These are phyloP conservation scores for Zangia roseola DNA, from an alignment of 768 basidiomycete species.

Conservation along the genomic window DNA sequence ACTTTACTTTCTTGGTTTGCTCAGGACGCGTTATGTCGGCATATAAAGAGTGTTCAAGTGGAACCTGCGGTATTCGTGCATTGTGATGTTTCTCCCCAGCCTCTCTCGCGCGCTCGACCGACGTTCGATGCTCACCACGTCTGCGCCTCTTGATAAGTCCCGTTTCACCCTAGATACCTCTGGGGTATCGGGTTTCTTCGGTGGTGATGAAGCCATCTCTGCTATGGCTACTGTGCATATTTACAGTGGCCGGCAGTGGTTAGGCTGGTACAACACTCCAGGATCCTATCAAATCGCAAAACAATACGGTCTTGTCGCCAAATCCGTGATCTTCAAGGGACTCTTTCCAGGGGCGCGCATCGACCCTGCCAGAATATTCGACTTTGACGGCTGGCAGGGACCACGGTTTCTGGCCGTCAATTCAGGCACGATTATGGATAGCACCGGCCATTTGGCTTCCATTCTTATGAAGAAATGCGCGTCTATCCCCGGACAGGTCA, in stretches of 20 bases:
- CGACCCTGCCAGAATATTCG: conserved; percentile 33
- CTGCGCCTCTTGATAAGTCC: conserved; percentile 18
- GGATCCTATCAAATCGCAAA: conserved; percentile 37
- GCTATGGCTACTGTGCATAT: conserved; percentile 39
- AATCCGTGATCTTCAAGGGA: conserved; percentile 32
- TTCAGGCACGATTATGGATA: conserved; percentile 31
- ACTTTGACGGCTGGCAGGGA: conserved; percentile 30
- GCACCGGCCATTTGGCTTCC: conserved; percentile 31
- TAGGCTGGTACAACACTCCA: conserved; percentile 40
- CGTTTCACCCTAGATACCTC: conserved; percentile 29
- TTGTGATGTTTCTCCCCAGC: too few relatives aligned
- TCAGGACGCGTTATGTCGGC: too few relatives aligned
- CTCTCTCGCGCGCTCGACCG: too few relatives aligned
- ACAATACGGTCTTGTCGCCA: conserved; percentile 32
- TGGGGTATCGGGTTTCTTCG: conserved; percentile 37
- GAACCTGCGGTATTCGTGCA: too few relatives aligned
- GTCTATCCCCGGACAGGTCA: neutral
- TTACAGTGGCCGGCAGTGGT: conserved; percentile 31
- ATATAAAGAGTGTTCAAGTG: too few relatives aligned
- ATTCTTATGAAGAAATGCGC: conserved; percentile 26
- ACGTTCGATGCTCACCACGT: conserved; percentile 12
- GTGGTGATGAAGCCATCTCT: too few relatives aligned
- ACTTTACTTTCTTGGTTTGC: too few relatives aligned
- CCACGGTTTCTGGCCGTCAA: conserved; percentile 32
- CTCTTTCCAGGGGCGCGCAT: conserved; percentile 34